phyloP scores from a whole-genome alignment of 1,139 yeast species.

The Hansenula anomala region DNA sequence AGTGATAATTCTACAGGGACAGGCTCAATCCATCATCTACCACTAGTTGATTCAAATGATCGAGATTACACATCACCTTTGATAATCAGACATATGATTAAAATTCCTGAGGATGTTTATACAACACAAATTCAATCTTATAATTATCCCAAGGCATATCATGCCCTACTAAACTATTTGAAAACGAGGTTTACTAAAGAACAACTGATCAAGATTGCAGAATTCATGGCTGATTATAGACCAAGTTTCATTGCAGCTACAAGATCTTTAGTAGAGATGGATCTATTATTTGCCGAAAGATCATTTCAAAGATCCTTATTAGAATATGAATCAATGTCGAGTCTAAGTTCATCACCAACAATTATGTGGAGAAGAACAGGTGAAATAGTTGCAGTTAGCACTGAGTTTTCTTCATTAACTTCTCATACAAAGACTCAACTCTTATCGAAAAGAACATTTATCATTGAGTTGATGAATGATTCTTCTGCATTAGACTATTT shows the following conservation, averaged over 20 bases:
- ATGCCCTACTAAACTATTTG: slow-evolving; percentile 51
- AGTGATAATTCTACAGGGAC: slow-evolving; percentile 19
- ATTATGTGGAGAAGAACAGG: slow-evolving; percentile 78
- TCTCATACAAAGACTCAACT: slow-evolving; percentile 35
- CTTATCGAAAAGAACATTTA: slow-evolving; percentile 43
- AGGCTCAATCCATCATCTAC: slow-evolving; percentile 2
- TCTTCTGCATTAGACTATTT: slow-evolving; percentile 80
- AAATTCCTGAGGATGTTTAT: slow-evolving; percentile 62
- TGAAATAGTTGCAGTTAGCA: slow-evolving; percentile 66
- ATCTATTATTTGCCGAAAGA: slow-evolving; percentile 60
- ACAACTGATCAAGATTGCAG: slow-evolving; percentile 52
- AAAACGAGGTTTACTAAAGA: slow-evolving; percentile 48
- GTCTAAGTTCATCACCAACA: slow-evolving; percentile 58
- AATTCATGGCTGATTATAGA: slow-evolving; percentile 63
- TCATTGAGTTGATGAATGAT: slow-evolving; percentile 84
- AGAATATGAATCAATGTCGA: slow-evolving; percentile 51
- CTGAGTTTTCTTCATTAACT: slow-evolving; percentile 61
- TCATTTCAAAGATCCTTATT: slow-evolving; percentile 63
- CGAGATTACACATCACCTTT: slow-evolving; percentile 48
- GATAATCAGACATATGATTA: slow-evolving; percentile 54
- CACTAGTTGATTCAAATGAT: slow-evolving; percentile 21
- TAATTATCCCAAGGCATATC: slow-evolving; percentile 66
- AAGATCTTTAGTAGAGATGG: slow-evolving; percentile 61
- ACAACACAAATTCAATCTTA: slow-evolving; percentile 47
- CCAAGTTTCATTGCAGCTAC: slow-evolving; percentile 75